Base-by-base conservation (phyloP, 169 alveolate species). In the Plasmodium billcollinsi region DNA sequence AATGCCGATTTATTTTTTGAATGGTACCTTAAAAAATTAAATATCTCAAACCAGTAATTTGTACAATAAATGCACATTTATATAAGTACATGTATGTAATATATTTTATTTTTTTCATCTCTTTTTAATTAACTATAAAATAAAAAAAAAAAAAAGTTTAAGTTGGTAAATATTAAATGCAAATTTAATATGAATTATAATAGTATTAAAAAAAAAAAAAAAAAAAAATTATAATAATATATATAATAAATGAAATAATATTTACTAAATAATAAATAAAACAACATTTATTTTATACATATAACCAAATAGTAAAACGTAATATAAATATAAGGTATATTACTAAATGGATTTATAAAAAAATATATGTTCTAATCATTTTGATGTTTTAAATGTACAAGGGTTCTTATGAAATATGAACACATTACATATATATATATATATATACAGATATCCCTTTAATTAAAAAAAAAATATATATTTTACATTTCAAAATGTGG, bases 91-190 rank as follows among this genome's bases (percentile, higher is more conserved):
- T 56, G 21, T 18, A 56, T 18, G 18, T 56, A 18, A 18, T 56
- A 14, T 56, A 29, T 6, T 56, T 56, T 56, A 56, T 56, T 14
- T 56, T 56, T 56, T 56, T 56, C 43, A 65, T 43, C 74, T 71
- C 61, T 66, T 66, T 88, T 70, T 66, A 88, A 88, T 71, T 88
- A 71, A 56, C 69, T 62, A 67, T 74, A 83, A 59, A 52, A 47
- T 18, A 66, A 85, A 26, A 26, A 26, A 26, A 26, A 2, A 26
- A 26, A 26, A 26, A 26, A 26, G 24, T 58, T 62, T n/a, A 20
- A 24, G 14, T 20, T 18, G 5, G 20, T 24, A 66, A 88, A 88
- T 56, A 59, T 52, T 29, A 71, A 45, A 54, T 70, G 50, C 71
- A 74, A 59, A 56, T 75, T 21, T 52, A 29, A 63, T 75, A 63